Percentiles rank a stretch among this genome's conserved stretches.
phyloP scores from a whole-genome alignment of 2,329 filamentous ascomycete genomes.

The Thielaviopsis cerberus region DNA sequence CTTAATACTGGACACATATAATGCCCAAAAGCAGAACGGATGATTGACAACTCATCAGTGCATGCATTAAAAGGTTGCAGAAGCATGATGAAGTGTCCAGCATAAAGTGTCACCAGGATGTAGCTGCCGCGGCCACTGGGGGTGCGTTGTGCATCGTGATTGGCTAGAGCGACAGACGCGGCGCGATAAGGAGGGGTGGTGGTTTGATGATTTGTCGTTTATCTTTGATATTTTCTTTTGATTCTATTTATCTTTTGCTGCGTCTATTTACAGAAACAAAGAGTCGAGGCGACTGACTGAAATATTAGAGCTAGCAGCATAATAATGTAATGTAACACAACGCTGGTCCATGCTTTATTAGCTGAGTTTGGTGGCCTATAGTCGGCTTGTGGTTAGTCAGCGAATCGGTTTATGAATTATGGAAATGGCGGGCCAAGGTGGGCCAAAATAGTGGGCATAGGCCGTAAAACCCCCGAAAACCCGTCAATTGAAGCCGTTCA shows the following conservation, averaged over 20 bases:
- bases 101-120: neutral
- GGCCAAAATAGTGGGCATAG: too few relatives aligned
- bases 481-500: too few relatives aligned
- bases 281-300: too few relatives aligned
- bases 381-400: too few relatives aligned
- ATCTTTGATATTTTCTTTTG: neutral
- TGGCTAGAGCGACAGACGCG: neutral
- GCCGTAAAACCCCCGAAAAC: too few relatives aligned
- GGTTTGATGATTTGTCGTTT: neutral
- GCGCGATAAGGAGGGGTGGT: neutral
- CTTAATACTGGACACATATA: slow-evolving; percentile 22
- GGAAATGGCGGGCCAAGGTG: too few relatives aligned
- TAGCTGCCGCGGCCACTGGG: neutral
- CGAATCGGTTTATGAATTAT: too few relatives aligned
- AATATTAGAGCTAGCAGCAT: neutral
- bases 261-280: too few relatives aligned
- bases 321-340: neutral
- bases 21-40: slow-evolving; percentile 20
- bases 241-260: neutral
- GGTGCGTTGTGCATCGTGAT: neutral
- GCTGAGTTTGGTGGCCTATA: too few relatives aligned
- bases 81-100: slow-evolving; percentile 16
- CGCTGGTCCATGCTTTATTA: neutral
- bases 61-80: slow-evolving; percentile 40
- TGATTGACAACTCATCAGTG: slow-evolving; percentile 26